Conservation (phyloP, 208 protist genomes). For the Leishmania tropica region DNA sequence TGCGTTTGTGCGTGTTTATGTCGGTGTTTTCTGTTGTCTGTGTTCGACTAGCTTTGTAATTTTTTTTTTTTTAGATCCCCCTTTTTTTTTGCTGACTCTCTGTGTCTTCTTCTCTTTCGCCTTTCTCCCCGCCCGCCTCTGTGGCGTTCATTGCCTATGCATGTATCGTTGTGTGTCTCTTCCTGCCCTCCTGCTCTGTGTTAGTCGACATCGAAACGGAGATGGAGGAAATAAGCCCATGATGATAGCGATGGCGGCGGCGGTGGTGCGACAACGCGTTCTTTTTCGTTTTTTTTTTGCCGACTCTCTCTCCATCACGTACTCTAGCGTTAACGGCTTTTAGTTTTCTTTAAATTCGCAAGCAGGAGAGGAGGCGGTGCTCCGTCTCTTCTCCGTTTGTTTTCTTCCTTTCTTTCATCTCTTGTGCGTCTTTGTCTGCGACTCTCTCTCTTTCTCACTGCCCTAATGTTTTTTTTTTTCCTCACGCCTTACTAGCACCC, state of each 20-base stretch:
- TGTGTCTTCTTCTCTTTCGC: neutral
- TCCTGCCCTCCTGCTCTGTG: slow-evolving; percentile 1
- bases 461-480: neutral
- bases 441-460: neutral
- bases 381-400: neutral
- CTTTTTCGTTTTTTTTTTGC: neutral
- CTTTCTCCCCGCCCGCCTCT: neutral
- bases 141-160: no score
- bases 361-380: neutral
- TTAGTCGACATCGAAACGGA: neutral
- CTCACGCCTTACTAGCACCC: neutral
- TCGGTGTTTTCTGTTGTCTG: neutral
- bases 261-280: neutral
- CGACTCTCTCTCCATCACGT: neutral
- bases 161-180: neutral
- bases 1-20: neutral
- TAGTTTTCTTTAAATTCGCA: neutral
- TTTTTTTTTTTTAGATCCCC: neutral
- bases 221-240: neutral
- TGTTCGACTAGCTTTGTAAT: neutral
- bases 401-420: neutral
- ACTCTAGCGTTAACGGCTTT: neutral
- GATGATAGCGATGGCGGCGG: neutral
- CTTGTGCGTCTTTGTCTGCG: neutral
- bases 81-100: neutral